Evolutionary conservation across 23 red algal species (phyloP).

Genomic region (Gracilaria caudata): DNA sequence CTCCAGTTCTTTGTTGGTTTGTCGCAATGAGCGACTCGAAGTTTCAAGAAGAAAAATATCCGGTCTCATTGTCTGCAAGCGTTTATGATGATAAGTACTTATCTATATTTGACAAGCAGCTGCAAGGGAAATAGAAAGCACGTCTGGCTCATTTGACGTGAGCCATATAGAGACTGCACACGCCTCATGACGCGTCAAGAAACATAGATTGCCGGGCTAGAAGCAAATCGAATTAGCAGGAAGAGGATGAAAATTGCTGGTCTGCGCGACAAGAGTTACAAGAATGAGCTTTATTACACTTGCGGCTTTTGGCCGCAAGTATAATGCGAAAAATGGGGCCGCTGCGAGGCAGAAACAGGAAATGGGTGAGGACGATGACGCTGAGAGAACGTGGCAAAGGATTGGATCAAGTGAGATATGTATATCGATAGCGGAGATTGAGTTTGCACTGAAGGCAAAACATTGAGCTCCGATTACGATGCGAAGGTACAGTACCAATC

Average conservation of each 20-base stretch:
- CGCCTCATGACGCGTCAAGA: neutral
- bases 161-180: neutral
- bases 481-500: no score
- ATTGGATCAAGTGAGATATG: neutral
- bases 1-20: neutral
- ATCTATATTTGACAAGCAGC: no score
- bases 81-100: no score
- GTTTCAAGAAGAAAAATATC: neutral
- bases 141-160: no score
- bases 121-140: no score
- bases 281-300: no score
- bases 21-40: neutral
- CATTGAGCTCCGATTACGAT: no score
- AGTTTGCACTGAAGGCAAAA: no score
- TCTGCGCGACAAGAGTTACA: neutral
- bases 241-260: neutral
- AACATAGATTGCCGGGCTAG: neutral
- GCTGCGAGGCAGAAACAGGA: no score
- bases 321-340: neutral
- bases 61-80: conserved; percentile 6
- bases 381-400: neutral
- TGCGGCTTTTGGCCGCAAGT: neutral
- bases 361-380: neutral
- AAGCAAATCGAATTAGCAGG: neutral
- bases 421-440: neutral